phyloP scores from a whole-genome alignment of 2,329 filamentous ascomycete species.

The Xylariales sp. region DNA sequence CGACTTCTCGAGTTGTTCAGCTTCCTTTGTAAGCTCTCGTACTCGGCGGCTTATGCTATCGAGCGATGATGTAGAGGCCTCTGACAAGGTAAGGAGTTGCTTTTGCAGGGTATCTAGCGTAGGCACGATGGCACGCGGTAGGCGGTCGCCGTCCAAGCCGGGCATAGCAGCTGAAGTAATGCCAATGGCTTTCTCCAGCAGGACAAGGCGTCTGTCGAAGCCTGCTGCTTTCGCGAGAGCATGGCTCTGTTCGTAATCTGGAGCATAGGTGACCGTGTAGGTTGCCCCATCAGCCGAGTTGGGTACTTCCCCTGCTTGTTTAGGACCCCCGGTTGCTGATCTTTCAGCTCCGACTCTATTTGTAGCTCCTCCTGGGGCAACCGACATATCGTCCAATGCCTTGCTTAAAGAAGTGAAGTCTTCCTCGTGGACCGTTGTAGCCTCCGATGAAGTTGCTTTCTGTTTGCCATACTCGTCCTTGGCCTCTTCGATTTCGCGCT shows the following conservation, averaged over 20 bases:
- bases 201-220: slow-evolving; percentile 76
- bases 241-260: slow-evolving; percentile 61
- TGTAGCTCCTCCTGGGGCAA: slow-evolving; percentile 13
- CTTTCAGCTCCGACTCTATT: not conserved
- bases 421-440: slow-evolving; percentile 40
- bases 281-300: slow-evolving; percentile 36
- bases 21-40: slow-evolving; percentile 65
- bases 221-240: slow-evolving; percentile 76
- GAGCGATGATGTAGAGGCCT: slow-evolving; percentile 66
- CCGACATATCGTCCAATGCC: slow-evolving; percentile 62
- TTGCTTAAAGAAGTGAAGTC: slow-evolving; percentile 66
- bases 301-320: slow-evolving; percentile 4
- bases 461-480: slow-evolving; percentile 54
- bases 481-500: slow-evolving; percentile 56
- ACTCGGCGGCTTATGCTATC: slow-evolving; percentile 68
- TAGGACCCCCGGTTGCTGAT: not conserved
- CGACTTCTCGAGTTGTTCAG: slow-evolving; percentile 65
- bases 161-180: slow-evolving; percentile 66
- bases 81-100: slow-evolving; percentile 71
- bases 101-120: slow-evolving; percentile 76
- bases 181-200: slow-evolving; percentile 78
- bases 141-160: slow-evolving; percentile 51
- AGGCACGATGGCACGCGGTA: slow-evolving; percentile 69
- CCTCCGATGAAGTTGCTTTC: slow-evolving; percentile 39
- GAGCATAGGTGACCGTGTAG: slow-evolving; percentile 62